Evolutionary conservation across 192 early-diverging fungal species (phyloP), one percentile per base, ranked within the genome.

Genomic region (Coemansia sp.): DNA sequence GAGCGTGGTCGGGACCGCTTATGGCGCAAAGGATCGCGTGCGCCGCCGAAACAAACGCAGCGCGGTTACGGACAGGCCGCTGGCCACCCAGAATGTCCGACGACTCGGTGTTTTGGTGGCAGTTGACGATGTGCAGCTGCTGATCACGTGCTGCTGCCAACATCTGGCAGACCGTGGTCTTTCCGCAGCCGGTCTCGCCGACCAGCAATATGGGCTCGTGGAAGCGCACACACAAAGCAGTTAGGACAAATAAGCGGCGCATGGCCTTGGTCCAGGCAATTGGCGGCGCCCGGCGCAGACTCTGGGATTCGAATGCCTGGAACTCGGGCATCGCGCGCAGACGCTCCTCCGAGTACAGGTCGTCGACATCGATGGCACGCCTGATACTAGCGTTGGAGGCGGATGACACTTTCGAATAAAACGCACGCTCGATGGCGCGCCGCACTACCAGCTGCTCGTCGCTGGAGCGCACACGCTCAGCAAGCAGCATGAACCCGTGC

Each of bases 171-270:
- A 98, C 94, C 21, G 95, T 98, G 9, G 97, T 99, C 73, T 98
- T 99, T 55, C 96, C 97, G 71, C 92, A 92, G n/a, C 97, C 97
- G 20, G 97, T 98, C 68, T 97, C 97, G 52, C 97, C 97, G 6
- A 99, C 93, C 6, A 99, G 83, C 34, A 99, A 74, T 28, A 97
- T 91, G 16, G 97, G 95, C 70, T 99, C 97, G 58, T 88, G 84
- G 77, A 89, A 87, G 21, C 82, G 69, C 46, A 96, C 74, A 55
- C 92, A 95, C 40, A 90, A 86, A 21, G 86, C 86, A 13, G 95
- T 93, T 23, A 99, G 78, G 23, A 88, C 88, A 63, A 97, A 95
- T 51, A 96, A 77, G 43, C 94, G 76, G 58, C 92, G 88, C 94
- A 97, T 97, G 2, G 95, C 88, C 68, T 88, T 88, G 1, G 95